Conservation (phyloP, 768 basidiomycete genomes). For the Leccinum truebloodii region DNA sequence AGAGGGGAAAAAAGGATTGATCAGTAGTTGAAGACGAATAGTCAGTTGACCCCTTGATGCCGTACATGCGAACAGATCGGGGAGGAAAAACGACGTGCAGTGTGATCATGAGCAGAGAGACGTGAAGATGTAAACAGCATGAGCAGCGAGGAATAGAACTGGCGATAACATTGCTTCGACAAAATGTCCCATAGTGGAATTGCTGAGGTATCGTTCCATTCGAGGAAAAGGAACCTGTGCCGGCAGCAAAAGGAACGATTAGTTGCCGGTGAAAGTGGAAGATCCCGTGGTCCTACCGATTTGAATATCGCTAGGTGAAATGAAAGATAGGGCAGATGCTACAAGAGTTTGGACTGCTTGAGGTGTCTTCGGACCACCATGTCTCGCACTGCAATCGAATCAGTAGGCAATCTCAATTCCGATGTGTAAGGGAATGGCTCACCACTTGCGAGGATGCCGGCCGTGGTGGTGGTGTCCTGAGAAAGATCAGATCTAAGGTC, state of each 20-base stretch:
- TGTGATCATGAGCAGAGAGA: background rate
- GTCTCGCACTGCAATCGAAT: constrained; percentile 57
- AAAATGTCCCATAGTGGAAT: constrained; percentile 9
- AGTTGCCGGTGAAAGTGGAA: background rate
- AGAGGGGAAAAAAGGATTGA: background rate
- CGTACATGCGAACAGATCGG: background rate
- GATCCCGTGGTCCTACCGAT: constrained; percentile 8
- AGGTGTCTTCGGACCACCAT: constrained; percentile 82
- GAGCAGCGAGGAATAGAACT: constrained; percentile 7
- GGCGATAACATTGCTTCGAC: constrained; percentile 18
- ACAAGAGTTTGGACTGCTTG: constrained; percentile 70
- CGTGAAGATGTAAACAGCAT: constrained; percentile 16
- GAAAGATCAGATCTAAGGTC: constrained; percentile 4
- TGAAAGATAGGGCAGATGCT: constrained; percentile 17
- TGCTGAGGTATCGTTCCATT: constrained; percentile 4
- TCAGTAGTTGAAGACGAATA: background rate
- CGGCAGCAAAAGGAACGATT: constrained; percentile 6
- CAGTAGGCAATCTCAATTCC: background rate
- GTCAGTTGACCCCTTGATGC: background rate
- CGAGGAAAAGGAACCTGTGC: constrained; percentile 4
- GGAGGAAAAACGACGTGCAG: background rate
- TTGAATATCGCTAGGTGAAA: background rate
- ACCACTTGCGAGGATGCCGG: constrained; percentile 79
- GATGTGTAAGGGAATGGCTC: constrained; percentile 20
- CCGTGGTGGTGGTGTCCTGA: constrained; percentile 69